Evolutionary conservation across 805 yeast genomes (phyloP), one percentile per base, ranked within the genome.

Genomic region (Suhomyces faveliae): DNA sequence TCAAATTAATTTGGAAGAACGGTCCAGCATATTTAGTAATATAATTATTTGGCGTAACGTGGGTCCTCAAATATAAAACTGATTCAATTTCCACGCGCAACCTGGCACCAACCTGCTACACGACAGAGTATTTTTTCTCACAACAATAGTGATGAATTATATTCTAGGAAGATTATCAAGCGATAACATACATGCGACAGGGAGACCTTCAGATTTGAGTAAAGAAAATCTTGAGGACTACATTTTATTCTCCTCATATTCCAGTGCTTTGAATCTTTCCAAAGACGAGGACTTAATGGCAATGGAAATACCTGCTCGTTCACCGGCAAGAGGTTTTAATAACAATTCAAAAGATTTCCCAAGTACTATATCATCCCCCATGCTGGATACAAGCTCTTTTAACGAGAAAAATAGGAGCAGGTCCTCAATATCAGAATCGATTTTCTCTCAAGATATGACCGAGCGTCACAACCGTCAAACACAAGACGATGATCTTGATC

Each of bases 371-470:
- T 25, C 30, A 23, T 38, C 45, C n/a, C 45, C 45, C 13, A 37
- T 46, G 39, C 64, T 60, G 61, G 64, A 58, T 23, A 23, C 58
- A 5, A 55, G 63, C 39, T 57, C 61, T 5, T 42, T 49, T 21
- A 63, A 60, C 17, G 45, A 50, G 29, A 47, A 44, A 23, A 40
- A 41, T n/a, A 39, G 41, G 40, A 53, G 57, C 47, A 45, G 52
- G 3, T 55, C 60, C 10, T 51, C 53, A 21, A 30, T 48, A 10
- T 48, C 47, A 38, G 54, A 49, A 17, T 51, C 56, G n/a, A 48
- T 52, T 6, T 54, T 54, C 43, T 52, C 56, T 10, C 45, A 41
- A 13, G 40, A 33, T n/a, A 24, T 20, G 15, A 37, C 40, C 15
- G 40, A 37, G 15, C 21, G 37, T 17, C 9, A 15, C 53, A 49